Percentiles rank a stretch among this genome's conserved stretches.
Conservation (phyloP, 75 land plant genomes). For the Isoetes taiwanensis region DNA sequence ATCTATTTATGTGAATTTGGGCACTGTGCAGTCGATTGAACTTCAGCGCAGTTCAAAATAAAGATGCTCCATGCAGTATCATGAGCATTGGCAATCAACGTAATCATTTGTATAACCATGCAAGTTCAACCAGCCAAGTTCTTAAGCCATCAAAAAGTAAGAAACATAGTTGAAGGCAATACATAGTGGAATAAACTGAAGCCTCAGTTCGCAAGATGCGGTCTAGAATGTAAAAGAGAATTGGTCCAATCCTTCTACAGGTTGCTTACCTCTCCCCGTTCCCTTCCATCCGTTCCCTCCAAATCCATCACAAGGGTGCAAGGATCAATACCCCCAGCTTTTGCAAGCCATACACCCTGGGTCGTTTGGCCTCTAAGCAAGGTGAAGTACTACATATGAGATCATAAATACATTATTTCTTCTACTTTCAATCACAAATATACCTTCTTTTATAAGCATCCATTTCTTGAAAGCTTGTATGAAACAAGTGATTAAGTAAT, state of each 20-base stretch:
- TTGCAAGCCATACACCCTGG: slow-evolving; percentile 4
- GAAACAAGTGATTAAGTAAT: neutral
- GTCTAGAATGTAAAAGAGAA: too few species aligned
- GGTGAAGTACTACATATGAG: neutral
- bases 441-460: neutral
- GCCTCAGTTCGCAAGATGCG: too few species aligned
- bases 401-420: neutral
- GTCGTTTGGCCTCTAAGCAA: neutral
- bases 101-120: neutral
- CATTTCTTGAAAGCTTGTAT: slow-evolving; percentile 2
- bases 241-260: too few species aligned
- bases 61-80: too few species aligned
- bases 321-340: neutral
- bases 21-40: too few species aligned
- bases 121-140: too few species aligned
- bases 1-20: neutral
- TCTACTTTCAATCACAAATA: neutral
- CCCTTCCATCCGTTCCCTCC: neutral
- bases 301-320: slow-evolving; percentile 1
- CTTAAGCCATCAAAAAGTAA: too few species aligned
- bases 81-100: too few species aligned
- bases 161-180: too few species aligned
- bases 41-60: too few species aligned
- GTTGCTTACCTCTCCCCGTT: slow-evolving; percentile 2
- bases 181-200: too few species aligned